Percentiles rank a stretch among this genome's conserved stretches.
Evolutionary conservation across 352 stramenopile genomes (phyloP).

Genomic region (Nothophytophthora sp.): DNA sequence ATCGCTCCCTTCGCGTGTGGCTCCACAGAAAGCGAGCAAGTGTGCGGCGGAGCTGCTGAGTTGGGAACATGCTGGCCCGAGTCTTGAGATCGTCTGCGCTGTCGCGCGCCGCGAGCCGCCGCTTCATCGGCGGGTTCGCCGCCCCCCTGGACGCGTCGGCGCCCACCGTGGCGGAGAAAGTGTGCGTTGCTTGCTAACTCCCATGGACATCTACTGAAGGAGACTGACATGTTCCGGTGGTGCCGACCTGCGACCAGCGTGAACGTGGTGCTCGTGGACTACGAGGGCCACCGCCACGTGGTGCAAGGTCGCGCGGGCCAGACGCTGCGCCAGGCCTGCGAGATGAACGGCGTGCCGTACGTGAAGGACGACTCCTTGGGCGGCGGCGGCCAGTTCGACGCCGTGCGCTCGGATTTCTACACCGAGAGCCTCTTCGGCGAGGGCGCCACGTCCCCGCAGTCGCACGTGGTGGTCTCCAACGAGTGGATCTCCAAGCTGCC

Average conservation of each 20-base stretch:
- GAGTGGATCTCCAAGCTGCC: constrained; percentile 86
- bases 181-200: constrained; percentile 31
- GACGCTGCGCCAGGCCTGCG: constrained; percentile 81
- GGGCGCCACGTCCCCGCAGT: constrained; percentile 78
- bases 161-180: constrained; percentile 60
- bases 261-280: constrained; percentile 87
- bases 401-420: constrained; percentile 75
- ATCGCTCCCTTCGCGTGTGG: no score
- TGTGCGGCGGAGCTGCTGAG: not conserved
- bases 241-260: constrained; percentile 38
- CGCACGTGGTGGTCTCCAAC: constrained; percentile 88
- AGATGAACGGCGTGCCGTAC: constrained; percentile 71
- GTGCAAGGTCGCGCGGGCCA: constrained; percentile 80
- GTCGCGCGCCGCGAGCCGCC: constrained; percentile 31
- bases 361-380: constrained; percentile 89
- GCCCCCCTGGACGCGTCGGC: constrained; percentile 23
- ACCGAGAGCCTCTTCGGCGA: constrained; percentile 90
- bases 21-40: not conserved
- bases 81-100: constrained; percentile 31
- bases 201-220: not conserved
- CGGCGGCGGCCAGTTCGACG: constrained; percentile 70
- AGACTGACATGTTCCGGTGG: constrained; percentile 10
- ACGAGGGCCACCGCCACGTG: constrained; percentile 86
- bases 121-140: constrained; percentile 59
- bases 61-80: constrained; percentile 43